Evolutionary conservation across 148 eudicot genomes (phyloP), one percentile per base, ranked within the genome.

Genomic region (Silene uniflora): DNA sequence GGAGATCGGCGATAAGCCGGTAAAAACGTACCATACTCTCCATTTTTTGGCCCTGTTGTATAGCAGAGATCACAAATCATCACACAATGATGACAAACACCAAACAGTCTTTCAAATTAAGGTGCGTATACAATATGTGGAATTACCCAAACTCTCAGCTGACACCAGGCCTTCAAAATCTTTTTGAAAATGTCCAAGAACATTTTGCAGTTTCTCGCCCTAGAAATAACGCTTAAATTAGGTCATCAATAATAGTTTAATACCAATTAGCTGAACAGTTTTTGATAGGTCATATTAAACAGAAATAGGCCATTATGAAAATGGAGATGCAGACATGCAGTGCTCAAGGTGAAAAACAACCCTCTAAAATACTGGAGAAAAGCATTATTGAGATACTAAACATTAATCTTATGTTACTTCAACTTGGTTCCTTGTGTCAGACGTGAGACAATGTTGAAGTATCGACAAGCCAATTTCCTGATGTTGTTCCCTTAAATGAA

Each of bases 81-180:
- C 78, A 86, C 69, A 62, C 81, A 84, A 78, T 42, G 71, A 68
- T 74, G 46, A 32, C 55, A 76, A 49, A 44, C 71, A 75, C 44
- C 19, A 62, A 32, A 72, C 35, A 76, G 75, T 66, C 61, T 55
- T 47, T 56, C 60, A 67, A 67, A 60, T 19, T 58, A 76, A 55
- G 65, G 76, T 19, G 58, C 56, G 55, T 17, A 60, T 52, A 29
- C 49, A n/a, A 46, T 42, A 75, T 80, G 65, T 74, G 66, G 59
- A 67, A 96, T 87, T 87, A 95, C 98, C 98, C 88, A 95, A 85
- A 83, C 88, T 95, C 80, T 95, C 98, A 58, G 97, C 91, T 35
- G 96, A 92, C 77, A 90, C 92, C 71, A 89, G 92, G 68, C 97
- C 98, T 89, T 95, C 98, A 85, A 95, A 95, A 78, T 95, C 98